Conservation (phyloP, 2,329 filamentous ascomycete species). For the Metarhizium sp. region DNA sequence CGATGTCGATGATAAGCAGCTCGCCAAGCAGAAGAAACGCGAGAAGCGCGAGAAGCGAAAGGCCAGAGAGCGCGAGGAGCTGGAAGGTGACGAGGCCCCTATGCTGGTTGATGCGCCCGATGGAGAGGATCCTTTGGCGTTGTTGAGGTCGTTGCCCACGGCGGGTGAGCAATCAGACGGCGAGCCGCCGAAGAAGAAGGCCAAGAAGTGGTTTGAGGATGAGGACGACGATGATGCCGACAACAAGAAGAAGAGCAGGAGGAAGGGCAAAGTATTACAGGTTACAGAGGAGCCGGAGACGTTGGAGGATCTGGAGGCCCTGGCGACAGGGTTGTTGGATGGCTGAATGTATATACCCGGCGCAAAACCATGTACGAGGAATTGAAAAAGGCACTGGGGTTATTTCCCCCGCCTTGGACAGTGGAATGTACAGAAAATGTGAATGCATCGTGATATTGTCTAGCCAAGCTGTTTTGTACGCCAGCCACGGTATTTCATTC, state of each 20-base stretch:
- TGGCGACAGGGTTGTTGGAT: constrained; percentile 64
- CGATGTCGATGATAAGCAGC: constrained; percentile 74
- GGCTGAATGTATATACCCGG: constrained; percentile 16
- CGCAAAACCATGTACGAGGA: background rate
- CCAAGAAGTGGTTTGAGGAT: constrained; percentile 73
- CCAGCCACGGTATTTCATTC: background rate
- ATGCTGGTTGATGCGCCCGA: constrained; percentile 31
- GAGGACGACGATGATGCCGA: constrained; percentile 53
- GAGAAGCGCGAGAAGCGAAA: constrained; percentile 70
- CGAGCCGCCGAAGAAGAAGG: constrained; percentile 41
- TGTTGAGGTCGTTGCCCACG: constrained; percentile 49
- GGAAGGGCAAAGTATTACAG: constrained; percentile 45
- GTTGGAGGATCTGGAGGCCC: constrained; percentile 66
- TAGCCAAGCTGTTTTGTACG: background rate
- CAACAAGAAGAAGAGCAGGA: constrained; percentile 29
- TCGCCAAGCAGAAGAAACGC: constrained; percentile 67
- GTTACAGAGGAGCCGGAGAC: constrained; percentile 64
- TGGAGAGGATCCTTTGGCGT: constrained; percentile 42
- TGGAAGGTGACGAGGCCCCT: constrained; percentile 17
- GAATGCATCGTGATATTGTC: background rate
- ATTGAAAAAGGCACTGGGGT: background rate
- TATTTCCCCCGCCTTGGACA: background rate
- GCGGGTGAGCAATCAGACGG: constrained; percentile 21
- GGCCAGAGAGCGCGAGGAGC: constrained; percentile 45
- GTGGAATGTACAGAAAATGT: background rate